Conservation (phyloP, 495 filamentous ascomycete species). For the Amphirosellinia nigrospora region DNA sequence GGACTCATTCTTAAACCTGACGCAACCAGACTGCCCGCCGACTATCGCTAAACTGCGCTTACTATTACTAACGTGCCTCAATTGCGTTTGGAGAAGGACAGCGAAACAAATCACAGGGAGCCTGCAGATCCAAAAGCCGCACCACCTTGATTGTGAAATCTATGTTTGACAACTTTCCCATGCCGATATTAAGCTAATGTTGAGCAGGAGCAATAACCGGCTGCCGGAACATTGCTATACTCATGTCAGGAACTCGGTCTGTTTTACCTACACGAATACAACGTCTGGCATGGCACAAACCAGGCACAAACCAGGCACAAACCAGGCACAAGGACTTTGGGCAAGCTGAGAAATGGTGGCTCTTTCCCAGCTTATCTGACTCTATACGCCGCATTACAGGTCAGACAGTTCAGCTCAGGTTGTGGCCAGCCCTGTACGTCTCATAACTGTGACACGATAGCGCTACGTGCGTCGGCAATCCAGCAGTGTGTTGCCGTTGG, state of each 20-base stretch:
- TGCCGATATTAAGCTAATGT: not conserved
- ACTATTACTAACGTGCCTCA: not conserved
- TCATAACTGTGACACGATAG: not conserved
- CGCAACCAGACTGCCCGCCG: constrained; percentile 4
- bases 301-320: not conserved
- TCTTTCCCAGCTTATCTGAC: not conserved
- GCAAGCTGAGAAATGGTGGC: not conserved
- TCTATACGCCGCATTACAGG: not conserved
- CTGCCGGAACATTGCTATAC: not conserved
- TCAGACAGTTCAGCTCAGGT: not conserved
- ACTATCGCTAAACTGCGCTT: constrained; percentile 12
- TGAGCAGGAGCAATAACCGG: not conserved
- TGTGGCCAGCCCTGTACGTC: not conserved
- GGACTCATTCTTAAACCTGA: constrained; percentile 12
- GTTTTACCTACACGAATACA: constrained; percentile 9
- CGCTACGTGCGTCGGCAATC: not conserved
- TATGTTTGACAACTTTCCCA: not conserved
- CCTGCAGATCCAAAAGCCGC: constrained; percentile 5
- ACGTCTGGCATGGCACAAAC: constrained; percentile 11
- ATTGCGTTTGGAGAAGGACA: constrained; percentile 3
- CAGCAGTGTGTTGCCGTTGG: not conserved
- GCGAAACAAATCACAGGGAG: not conserved
- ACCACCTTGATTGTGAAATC: not conserved
- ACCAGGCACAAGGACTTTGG: not conserved
- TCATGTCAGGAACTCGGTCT: not conserved